Evolutionary conservation across 2,329 filamentous ascomycete species (phyloP).

Genomic region (Mycogone perniciosa): DNA sequence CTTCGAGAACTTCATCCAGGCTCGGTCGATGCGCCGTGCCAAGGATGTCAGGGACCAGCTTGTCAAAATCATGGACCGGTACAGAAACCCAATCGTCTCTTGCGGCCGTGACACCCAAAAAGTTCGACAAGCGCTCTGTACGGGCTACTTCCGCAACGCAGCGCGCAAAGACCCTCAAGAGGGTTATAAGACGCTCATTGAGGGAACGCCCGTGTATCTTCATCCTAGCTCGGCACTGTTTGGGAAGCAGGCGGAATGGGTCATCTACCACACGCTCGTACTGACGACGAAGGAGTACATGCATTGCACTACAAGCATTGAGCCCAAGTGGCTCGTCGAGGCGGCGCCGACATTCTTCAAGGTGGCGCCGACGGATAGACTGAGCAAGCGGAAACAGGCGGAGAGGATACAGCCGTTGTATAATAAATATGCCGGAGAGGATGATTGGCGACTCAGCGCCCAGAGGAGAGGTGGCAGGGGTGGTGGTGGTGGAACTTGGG

Average conservation of each 20-base stretch:
- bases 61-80: constrained; percentile 87
- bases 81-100: constrained; percentile 73
- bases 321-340: constrained; percentile 90
- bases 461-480: constrained; percentile 80
- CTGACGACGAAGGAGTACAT: constrained; percentile 97
- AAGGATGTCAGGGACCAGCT: constrained; percentile 91
- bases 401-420: constrained; percentile 94
- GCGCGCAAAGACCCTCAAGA: constrained; percentile 94
- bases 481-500: constrained; percentile 88
- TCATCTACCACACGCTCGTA: constrained; percentile 86
- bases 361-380: constrained; percentile 76
- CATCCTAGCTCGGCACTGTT: constrained; percentile 90
- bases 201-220: constrained; percentile 90
- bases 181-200: constrained; percentile 95
- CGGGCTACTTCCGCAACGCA: constrained; percentile 91
- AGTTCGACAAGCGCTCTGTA: constrained; percentile 82
- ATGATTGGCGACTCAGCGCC: constrained; percentile 89
- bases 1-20: constrained; percentile 96
- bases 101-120: constrained; percentile 84
- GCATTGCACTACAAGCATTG: constrained; percentile 88
- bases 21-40: constrained; percentile 77
- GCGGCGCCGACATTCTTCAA: constrained; percentile 99
- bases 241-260: constrained; percentile 92
- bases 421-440: constrained; percentile 84
- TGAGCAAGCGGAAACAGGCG: constrained; percentile 88